phyloP scores from a whole-genome alignment of 23 red algal genomes.

The Agarophyton chilense region DNA sequence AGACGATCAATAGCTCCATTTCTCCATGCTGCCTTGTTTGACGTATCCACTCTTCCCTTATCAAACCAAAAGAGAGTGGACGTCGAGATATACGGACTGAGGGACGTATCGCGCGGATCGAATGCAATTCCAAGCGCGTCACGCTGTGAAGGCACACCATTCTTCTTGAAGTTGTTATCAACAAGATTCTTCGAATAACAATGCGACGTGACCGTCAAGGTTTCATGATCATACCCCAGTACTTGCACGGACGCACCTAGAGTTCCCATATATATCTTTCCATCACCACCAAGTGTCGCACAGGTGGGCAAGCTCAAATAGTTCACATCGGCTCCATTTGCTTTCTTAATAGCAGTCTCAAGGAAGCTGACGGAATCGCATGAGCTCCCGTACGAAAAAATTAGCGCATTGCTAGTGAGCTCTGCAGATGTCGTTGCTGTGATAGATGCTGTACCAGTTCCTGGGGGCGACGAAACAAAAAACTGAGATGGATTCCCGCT shows the following conservation, averaged over 20 bases:
- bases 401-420: constrained; percentile 29
- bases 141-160: constrained; percentile 29
- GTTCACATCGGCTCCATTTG: constrained; percentile 13
- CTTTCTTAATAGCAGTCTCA: background rate
- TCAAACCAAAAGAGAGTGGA: constrained; percentile 60
- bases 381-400: constrained; percentile 49
- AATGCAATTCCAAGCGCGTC: constrained; percentile 63
- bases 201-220: constrained; percentile 1
- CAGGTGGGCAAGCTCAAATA: constrained; percentile 55
- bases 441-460: constrained; percentile 11
- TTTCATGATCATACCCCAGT: constrained; percentile 24
- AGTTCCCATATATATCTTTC: constrained; percentile 66
- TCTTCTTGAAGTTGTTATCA: constrained; percentile 35
- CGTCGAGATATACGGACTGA: constrained; percentile 41
- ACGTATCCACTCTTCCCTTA: constrained; percentile 24
- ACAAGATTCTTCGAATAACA: constrained; percentile 48
- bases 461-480: constrained; percentile 20
- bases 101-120: constrained; percentile 36
- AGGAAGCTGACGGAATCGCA: constrained; percentile 42
- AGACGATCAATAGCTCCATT: constrained; percentile 64
- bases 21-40: constrained; percentile 33
- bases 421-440: constrained; percentile 22
- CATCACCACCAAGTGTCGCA: constrained; percentile 31
- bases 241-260: constrained; percentile 59
- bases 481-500: constrained; percentile 38